Conservation (phyloP, 768 basidiomycete species). For the Boletales sp. region DNA sequence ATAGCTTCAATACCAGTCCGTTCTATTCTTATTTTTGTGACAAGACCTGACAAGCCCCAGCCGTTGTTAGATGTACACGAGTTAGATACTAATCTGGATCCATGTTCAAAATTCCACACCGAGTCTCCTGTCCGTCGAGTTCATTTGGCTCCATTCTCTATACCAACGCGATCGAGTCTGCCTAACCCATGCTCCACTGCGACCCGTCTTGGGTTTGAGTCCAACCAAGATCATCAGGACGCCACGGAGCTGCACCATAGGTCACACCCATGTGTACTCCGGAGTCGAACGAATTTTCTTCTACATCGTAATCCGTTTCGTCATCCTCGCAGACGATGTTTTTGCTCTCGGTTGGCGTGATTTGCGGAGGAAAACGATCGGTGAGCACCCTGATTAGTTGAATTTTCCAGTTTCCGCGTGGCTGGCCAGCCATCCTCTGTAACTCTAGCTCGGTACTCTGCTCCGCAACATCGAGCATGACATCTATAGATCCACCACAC, state of each 20-base stretch:
- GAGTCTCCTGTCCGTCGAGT: neutral
- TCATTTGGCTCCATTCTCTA: conserved; percentile 1
- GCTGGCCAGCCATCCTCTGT: conserved; percentile 15
- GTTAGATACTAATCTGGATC: conserved; percentile 21
- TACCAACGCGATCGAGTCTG: neutral
- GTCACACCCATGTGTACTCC: conserved; percentile 19
- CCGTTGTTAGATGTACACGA: conserved; percentile 21
- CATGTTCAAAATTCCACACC: conserved; percentile 2
- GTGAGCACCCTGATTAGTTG: conserved; percentile 22
- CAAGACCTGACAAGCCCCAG: conserved; percentile 4
- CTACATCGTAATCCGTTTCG: conserved; percentile 14
- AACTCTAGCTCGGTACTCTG: conserved; percentile 23
- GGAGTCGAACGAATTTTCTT: conserved; percentile 26
- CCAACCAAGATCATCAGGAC: conserved; percentile 12
- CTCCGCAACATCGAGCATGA: conserved; percentile 25
- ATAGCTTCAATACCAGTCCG: conserved; percentile 23
- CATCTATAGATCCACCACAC: conserved; percentile 34
- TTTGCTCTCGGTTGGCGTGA: conserved; percentile 7
- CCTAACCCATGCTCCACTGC: neutral
- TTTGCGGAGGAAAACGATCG: conserved; percentile 3
- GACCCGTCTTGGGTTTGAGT: conserved; percentile 8
- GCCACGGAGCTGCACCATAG: conserved; percentile 5
- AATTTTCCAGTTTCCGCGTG: conserved; percentile 29
- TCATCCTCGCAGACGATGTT: conserved; percentile 18
- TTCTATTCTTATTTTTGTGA: neutral